Conservation (phyloP, 768 basidiomycete species). For the Suillus subaureus region DNA sequence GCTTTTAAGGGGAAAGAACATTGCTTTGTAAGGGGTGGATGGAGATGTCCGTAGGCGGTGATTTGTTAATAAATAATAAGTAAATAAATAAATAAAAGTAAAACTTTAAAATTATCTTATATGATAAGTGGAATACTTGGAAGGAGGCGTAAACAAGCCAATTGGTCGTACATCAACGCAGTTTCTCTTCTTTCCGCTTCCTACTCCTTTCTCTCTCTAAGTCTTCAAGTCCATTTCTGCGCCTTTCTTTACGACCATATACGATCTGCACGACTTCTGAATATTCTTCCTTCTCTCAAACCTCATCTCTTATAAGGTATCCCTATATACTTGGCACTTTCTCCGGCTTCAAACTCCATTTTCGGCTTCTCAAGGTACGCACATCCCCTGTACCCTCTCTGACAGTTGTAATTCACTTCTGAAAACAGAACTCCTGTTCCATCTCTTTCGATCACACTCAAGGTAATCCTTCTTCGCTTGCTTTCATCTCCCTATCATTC, state of each 20-base stretch:
- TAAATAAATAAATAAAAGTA: neutral
- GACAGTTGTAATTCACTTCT: slow-evolving; percentile 16
- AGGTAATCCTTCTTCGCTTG: slow-evolving; percentile 19
- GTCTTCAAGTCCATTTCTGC: slow-evolving; percentile 25
- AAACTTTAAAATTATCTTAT: neutral
- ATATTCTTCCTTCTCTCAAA: slow-evolving; percentile 36
- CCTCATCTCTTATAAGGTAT: slow-evolving; percentile 26
- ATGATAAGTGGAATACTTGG: slow-evolving; percentile 29
- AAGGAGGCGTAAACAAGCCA: slow-evolving; percentile 12
- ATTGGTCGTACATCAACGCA: slow-evolving; percentile 28
- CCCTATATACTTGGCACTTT: slow-evolving; percentile 34
- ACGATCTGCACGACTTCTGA: slow-evolving; percentile 67
- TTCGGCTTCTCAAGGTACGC: slow-evolving; percentile 14
- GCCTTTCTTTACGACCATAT: slow-evolving; percentile 61
- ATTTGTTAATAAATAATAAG: neutral
- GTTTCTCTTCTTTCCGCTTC: slow-evolving; percentile 30
- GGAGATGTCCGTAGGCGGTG: slow-evolving; percentile 19
- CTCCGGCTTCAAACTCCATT: slow-evolving; percentile 25
- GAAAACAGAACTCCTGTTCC: slow-evolving; percentile 18
- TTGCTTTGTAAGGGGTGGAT: neutral
- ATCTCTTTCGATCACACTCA: slow-evolving; percentile 32
- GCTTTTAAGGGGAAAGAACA: slow-evolving; percentile 3
- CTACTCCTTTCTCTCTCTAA: slow-evolving; percentile 28
- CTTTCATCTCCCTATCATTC: slow-evolving; percentile 16
- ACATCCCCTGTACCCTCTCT: slow-evolving; percentile 4